Conservation (phyloP, 2,329 filamentous ascomycete genomes). For the Blastomyces emzantsi region DNA sequence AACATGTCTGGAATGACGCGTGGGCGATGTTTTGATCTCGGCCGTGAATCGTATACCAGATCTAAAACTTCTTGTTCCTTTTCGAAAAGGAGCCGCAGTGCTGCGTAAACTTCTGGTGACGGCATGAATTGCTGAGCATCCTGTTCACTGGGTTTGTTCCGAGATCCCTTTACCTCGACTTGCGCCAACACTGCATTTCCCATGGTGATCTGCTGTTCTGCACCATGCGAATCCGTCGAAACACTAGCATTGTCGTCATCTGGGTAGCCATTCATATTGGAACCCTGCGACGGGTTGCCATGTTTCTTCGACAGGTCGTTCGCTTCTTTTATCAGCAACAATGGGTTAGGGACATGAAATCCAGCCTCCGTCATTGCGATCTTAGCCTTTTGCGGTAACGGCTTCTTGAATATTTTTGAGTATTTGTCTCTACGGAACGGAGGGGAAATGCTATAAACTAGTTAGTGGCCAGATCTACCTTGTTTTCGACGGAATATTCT, state of each 20-base stretch:
- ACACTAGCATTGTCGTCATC: conserved; percentile 46
- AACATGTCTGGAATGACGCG: conserved; percentile 79
- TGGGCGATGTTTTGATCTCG: conserved; percentile 48
- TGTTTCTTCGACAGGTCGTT: conserved; percentile 31
- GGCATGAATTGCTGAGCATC: conserved; percentile 65
- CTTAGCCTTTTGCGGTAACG: conserved; percentile 64
- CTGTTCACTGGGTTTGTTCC: conserved; percentile 29
- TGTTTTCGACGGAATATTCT: conserved; percentile 15
- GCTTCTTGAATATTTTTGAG: conserved; percentile 87
- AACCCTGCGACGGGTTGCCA: conserved; percentile 17
- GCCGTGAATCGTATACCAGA: conserved; percentile 74
- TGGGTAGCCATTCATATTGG: conserved; percentile 15
- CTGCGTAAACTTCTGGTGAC: conserved; percentile 71
- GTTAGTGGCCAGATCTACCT: not conserved
- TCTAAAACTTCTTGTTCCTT: conserved; percentile 76
- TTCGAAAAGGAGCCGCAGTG: conserved; percentile 70
- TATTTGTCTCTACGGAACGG: conserved; percentile 80
- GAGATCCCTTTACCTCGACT: conserved; percentile 19
- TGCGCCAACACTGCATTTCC: conserved; percentile 39
- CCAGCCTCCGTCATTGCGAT: conserved; percentile 63
- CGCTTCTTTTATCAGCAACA: conserved; percentile 50
- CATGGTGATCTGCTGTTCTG: conserved; percentile 51
- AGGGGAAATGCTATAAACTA: conserved; percentile 57
- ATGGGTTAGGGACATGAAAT: conserved; percentile 60
- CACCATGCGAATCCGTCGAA: conserved; percentile 46